These are phyloP conservation scores for Perkinsus chesapeaki DNA, from an alignment of 169 alveolate species.

Conservation along the genomic window DNA sequence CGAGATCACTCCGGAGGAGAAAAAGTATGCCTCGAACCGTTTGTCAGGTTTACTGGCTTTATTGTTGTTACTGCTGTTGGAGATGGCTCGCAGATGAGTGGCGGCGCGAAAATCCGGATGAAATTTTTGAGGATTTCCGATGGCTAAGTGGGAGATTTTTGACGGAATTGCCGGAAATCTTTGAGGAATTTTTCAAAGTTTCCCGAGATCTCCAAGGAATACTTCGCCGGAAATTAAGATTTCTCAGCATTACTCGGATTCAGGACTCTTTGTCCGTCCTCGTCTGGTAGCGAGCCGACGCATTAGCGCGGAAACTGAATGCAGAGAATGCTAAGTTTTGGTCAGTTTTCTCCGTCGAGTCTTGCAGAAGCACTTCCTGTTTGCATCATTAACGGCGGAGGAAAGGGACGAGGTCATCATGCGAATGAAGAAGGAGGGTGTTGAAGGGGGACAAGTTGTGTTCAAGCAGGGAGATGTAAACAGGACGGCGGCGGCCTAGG, in stretches of 20 bases:
- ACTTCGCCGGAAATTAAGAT: too few species aligned
- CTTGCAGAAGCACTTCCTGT: background rate
- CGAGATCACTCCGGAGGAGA: background rate
- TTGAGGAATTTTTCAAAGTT: too few species aligned
- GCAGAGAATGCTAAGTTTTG: background rate
- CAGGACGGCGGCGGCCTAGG: background rate
- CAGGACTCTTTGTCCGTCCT: too few species aligned
- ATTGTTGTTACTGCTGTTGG: background rate
- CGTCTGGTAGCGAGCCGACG: too few species aligned
- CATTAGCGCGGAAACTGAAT: background rate
- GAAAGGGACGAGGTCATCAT: background rate
- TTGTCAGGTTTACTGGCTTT: background rate
- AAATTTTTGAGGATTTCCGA: too few species aligned
- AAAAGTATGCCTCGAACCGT: background rate
- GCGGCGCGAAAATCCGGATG: background rate
- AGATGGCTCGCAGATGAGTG: background rate
- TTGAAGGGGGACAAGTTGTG: background rate
- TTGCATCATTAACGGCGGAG: background rate
- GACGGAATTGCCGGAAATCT: too few species aligned
- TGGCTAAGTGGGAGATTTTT: too few species aligned
- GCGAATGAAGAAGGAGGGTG: background rate
- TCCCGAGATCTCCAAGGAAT: too few species aligned
- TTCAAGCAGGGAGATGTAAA: background rate
- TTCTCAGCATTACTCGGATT: too few species aligned
- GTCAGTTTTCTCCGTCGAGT: background rate